Evolutionary conservation across 1,284 basidiomycete genomes (phyloP), one percentile per base, ranked within the genome.

Genomic region (Stygiomarasmius scandens): DNA sequence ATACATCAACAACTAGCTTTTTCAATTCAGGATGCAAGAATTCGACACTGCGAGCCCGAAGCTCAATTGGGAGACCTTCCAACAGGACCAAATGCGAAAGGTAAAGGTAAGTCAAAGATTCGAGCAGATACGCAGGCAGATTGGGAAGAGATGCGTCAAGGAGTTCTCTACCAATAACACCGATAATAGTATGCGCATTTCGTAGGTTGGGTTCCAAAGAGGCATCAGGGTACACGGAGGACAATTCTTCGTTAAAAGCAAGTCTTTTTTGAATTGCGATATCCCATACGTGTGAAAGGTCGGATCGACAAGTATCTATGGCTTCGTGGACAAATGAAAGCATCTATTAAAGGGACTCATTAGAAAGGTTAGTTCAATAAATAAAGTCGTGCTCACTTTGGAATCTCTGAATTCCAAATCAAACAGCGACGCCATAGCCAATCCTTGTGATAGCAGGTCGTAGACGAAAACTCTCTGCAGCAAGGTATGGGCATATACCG

Each of bases 321-420:
- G 63, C 52, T 14, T 82, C 78, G 48, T 74, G 77, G 3, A 82
- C 72, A 57, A 83, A 79, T 1, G 78, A 69, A 41, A 77, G 65
- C 2, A 83, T 74, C 83, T 84, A n/a, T 9, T 52, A 27, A 14
- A 47, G 19, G 49, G 3, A 16, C 16, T 9, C 38, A 24, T 58
- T 41, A 58, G 25, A n/a, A 10, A 20, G 24, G n/a, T 36, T 29
- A n/a, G 34, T 10, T 16, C 20, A 16, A 11, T 14, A 24, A 54
- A 32, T 58, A 14, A 24, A 12, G 32, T 45, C 32, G 16, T n/a
- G 56, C 68, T n/a, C 41, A 84, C 87, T 76, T 88, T 89, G 0
- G 82, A 81, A 60, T 89, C 84, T 24, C 78, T 76, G 62, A 84
- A 88, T 61, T 84, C 81, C 2, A 77, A 72, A 0, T 80, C 81